Conservation (phyloP, 148 eudicot species). For the Cornus controversa region DNA sequence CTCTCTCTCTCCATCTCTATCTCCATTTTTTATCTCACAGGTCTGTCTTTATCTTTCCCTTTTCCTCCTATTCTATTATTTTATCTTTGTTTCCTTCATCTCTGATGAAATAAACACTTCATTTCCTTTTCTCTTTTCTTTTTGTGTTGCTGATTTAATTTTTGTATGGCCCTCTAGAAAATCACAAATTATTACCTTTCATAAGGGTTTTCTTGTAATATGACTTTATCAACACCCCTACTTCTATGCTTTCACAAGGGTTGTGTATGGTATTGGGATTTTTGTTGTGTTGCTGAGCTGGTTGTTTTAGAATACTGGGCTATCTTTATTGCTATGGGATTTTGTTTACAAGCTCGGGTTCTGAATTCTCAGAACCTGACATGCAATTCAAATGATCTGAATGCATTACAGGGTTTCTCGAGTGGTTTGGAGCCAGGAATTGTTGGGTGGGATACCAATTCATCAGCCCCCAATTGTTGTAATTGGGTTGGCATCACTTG, state of each 20-base stretch:
- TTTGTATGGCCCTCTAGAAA: not conserved
- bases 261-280: not conserved
- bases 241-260: not conserved
- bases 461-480: slow-evolving; percentile 23
- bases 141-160: not conserved
- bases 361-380: slow-evolving; percentile 17
- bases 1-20: too few species aligned
- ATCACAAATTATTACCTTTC: not conserved
- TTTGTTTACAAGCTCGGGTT: slow-evolving; percentile 8
- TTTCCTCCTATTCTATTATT: not conserved
- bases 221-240: not conserved
- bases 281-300: slow-evolving; percentile 7
- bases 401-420: slow-evolving; percentile 18
- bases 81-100: not conserved
- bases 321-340: not conserved
- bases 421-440: slow-evolving; percentile 14
- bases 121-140: not conserved
- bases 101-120: not conserved
- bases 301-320: slow-evolving; percentile 8
- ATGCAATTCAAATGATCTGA: slow-evolving; percentile 23
- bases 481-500: slow-evolving; percentile 29
- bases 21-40: too few species aligned
- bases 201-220: not conserved
- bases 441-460: slow-evolving; percentile 19
- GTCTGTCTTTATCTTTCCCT: not conserved